These are phyloP conservation scores for Sugiyamaella chiloensis DNA, from an alignment of 805 yeast species.

Conservation along the genomic window DNA sequence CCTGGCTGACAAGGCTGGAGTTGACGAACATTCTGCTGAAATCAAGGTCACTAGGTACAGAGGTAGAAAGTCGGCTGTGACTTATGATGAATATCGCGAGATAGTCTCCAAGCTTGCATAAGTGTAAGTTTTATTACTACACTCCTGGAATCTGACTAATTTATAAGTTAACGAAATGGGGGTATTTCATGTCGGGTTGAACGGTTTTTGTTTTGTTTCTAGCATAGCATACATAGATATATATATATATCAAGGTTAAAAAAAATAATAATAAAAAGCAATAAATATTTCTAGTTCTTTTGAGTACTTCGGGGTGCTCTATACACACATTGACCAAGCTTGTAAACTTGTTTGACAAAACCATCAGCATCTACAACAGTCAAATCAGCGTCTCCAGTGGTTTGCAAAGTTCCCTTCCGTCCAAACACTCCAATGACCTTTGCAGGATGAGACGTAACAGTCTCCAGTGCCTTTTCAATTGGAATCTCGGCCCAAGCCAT, in stretches of 20 bases:
- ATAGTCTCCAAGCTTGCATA: too few species aligned
- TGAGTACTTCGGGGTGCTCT: constrained; percentile 18
- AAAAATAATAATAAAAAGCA: neutral
- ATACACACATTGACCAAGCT: constrained; percentile 43
- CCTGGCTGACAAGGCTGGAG: constrained; percentile 65
- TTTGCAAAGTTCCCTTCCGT: constrained; percentile 48
- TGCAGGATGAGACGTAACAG: constrained; percentile 56
- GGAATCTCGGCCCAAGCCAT: constrained; percentile 48
- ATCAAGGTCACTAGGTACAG: constrained; percentile 53
- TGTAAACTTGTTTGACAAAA: constrained; percentile 47
- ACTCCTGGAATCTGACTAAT: too few species aligned
- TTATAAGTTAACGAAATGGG: too few species aligned
- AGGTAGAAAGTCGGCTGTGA: constrained; percentile 47
- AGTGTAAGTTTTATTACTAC: too few species aligned
- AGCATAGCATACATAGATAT: constrained; percentile 1
- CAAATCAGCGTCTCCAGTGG: constrained; percentile 57
- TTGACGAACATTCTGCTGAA: constrained; percentile 29
- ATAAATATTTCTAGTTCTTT: constrained; percentile 3
- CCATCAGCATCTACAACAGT: constrained; percentile 46
- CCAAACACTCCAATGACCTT: constrained; percentile 42
- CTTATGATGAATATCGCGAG: constrained; percentile 41
- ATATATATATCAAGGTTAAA: neutral
- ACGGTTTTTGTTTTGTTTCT: neutral
- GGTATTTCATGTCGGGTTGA: neutral
- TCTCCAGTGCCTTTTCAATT: constrained; percentile 51